phyloP scores from a whole-genome alignment of 345 rosid species.

The Excoecaria agallocha region DNA sequence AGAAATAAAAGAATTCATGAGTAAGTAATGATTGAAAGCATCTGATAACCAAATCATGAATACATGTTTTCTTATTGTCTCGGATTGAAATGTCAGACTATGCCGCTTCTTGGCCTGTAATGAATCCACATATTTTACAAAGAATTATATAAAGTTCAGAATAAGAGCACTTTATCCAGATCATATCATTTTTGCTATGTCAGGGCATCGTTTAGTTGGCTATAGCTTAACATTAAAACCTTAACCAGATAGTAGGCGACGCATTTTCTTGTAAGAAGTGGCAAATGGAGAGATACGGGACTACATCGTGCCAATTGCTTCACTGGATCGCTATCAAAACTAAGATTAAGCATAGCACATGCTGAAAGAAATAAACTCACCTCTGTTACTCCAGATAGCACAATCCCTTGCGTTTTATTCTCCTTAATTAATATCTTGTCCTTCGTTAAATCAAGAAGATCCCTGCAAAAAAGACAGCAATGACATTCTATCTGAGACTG shows the following conservation, averaged over 20 bases:
- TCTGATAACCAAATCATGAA: not conserved
- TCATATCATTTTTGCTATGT: not conserved
- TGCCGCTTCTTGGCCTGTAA: not conserved
- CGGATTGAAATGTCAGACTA: not conserved
- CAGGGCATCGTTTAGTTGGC: not conserved
- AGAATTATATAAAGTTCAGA: not conserved
- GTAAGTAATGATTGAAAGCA: not conserved
- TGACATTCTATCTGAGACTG: not conserved
- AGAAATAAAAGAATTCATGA: slow-evolving; percentile 16
- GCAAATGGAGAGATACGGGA: not conserved
- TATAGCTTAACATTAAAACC: not conserved
- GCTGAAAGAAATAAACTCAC: slow-evolving; percentile 30
- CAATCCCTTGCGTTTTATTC: slow-evolving; percentile 61
- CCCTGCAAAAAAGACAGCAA: slow-evolving; percentile 40
- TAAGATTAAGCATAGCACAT: not conserved
- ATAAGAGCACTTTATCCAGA: not conserved
- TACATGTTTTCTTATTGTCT: not conserved
- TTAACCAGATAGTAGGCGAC: not conserved
- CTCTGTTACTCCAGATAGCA: slow-evolving; percentile 71
- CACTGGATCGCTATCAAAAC: not conserved
- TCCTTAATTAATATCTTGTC: slow-evolving; percentile 85
- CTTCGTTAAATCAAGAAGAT: slow-evolving; percentile 74
- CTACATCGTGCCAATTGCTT: slow-evolving; percentile 1
- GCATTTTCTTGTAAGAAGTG: not conserved
- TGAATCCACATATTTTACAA: not conserved